Evolutionary conservation across 2,329 filamentous ascomycete species (phyloP).

Genomic region (Diatrype stigma): DNA sequence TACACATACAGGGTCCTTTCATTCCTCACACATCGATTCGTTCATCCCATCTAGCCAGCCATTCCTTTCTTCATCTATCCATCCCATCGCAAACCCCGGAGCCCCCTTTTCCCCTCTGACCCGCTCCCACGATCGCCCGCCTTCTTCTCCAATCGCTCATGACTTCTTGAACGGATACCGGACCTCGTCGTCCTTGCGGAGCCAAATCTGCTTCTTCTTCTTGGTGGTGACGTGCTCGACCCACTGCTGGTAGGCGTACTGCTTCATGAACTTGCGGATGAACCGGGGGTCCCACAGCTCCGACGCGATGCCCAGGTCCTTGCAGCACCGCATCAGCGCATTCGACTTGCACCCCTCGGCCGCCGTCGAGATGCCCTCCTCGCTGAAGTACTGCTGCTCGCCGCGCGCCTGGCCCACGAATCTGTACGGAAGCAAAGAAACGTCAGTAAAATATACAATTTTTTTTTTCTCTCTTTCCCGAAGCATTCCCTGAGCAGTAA

Average conservation of each 20-base stretch:
- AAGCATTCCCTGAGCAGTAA: not conserved
- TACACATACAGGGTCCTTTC: too few species aligned
- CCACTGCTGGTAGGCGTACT: conserved; percentile 74
- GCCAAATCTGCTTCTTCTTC: conserved; percentile 84
- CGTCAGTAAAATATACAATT: too few species aligned
- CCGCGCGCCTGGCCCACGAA: conserved; percentile 89
- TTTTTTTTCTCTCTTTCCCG: too few species aligned
- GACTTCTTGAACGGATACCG: conserved; percentile 54
- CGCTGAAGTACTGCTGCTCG: conserved; percentile 88
- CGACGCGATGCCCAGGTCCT: conserved; percentile 89
- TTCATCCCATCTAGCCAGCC: too few species aligned
- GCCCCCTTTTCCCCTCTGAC: too few species aligned
- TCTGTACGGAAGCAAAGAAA: too few species aligned
- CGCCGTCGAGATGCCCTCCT: conserved; percentile 87
- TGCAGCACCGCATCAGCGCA: conserved; percentile 96
- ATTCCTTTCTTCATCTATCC: too few species aligned
- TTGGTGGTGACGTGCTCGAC: conserved; percentile 84
- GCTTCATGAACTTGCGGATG: conserved; percentile 75
- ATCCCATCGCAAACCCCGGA: too few species aligned
- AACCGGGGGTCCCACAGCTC: conserved; percentile 96
- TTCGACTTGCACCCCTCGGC: conserved; percentile 98
- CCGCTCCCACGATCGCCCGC: too few species aligned
- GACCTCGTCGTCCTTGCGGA: conserved; percentile 76
- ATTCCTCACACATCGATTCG: too few species aligned
- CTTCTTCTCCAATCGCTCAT: too few species aligned